Percentiles rank a stretch among this genome's conserved stretches.
These are phyloP conservation scores for Mycena rebaudengoi DNA, from an alignment of 768 basidiomycete genomes.

Conservation along the genomic window DNA sequence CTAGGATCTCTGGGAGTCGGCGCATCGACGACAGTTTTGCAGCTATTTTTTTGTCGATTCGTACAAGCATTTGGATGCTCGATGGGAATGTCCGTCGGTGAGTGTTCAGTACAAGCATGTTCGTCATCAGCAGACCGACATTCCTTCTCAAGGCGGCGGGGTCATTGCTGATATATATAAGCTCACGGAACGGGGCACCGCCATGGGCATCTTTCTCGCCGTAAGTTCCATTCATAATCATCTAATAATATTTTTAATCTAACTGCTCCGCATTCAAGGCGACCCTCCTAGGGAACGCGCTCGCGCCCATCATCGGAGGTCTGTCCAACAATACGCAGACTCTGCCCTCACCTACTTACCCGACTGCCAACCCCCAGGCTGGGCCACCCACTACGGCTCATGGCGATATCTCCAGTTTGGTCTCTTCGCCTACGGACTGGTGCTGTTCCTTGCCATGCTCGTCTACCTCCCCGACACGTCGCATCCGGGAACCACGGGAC, in stretches of 20 bases:
- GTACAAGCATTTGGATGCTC: constrained; percentile 73
- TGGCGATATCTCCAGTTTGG: constrained; percentile 69
- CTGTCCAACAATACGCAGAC: constrained; percentile 2
- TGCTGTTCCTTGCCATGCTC: constrained; percentile 49
- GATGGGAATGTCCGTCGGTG: constrained; percentile 60
- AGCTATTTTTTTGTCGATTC: constrained; percentile 68
- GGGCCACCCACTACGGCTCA: constrained; percentile 66
- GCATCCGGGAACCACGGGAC: constrained; percentile 63
- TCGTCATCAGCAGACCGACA: background rate
- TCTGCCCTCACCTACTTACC: background rate
- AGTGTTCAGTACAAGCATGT: background rate
- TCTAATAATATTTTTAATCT: too few relatives aligned
- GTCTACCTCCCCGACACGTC: constrained; percentile 72
- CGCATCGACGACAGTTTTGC: constrained; percentile 46
- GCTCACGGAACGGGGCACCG: constrained; percentile 64
- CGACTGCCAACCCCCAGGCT: too few relatives aligned
- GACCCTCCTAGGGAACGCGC: constrained; percentile 62
- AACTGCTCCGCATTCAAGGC: background rate
- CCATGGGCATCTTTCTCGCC: constrained; percentile 49
- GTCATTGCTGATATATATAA: constrained; percentile 74
- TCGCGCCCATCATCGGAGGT: constrained; percentile 70
- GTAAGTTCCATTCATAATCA: constrained; percentile 34
- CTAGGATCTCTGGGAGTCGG: constrained; percentile 71
- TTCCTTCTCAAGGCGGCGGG: constrained; percentile 41
- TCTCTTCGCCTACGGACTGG: constrained; percentile 50